A percentile compares a stretch with the other conserved stretches of the same genome.
phyloP scores from a whole-genome alignment of 2,329 filamentous ascomycete species.

The Cladorrhinum sp. region DNA sequence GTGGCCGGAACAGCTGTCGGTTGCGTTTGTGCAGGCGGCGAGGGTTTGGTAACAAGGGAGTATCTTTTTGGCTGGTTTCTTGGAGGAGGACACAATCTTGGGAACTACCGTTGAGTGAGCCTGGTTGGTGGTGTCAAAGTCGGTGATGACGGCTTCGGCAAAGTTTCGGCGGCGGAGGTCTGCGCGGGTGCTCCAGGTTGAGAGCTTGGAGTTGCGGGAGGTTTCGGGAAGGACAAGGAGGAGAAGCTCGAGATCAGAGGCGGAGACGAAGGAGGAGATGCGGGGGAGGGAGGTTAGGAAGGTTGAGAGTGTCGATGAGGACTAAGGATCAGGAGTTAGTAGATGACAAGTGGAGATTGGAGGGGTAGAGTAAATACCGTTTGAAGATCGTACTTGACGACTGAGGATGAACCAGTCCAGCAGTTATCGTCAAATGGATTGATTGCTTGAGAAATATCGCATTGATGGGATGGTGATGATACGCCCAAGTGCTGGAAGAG shows the following conservation, averaged over 20 bases:
- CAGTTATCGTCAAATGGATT: constrained; percentile 44
- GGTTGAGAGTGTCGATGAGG: constrained; percentile 42
- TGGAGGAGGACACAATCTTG: constrained; percentile 20
- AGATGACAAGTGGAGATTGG: not conserved
- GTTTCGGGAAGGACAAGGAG: constrained; percentile 53
- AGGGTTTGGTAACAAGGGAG: constrained; percentile 72
- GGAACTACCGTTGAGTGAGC: constrained; percentile 15
- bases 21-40: constrained; percentile 65
- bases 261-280: constrained; percentile 44
- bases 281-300: constrained; percentile 45
- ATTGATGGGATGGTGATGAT: constrained; percentile 34
- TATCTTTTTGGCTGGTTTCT: constrained; percentile 40
- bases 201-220: constrained; percentile 36
- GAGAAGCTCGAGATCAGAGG: constrained; percentile 54
- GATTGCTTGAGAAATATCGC: constrained; percentile 38
- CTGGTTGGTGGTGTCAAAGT: constrained; percentile 21
- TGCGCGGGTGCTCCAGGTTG: constrained; percentile 40
- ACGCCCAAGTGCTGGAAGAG: constrained; percentile 37
- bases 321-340: constrained; percentile 30
- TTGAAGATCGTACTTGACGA: constrained; percentile 43
- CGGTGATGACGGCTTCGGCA: constrained; percentile 44
- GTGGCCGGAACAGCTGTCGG: constrained; percentile 78
- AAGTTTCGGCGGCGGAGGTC: constrained; percentile 47
- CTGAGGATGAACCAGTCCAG: constrained; percentile 43
- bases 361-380: constrained; percentile 37